Conservation (phyloP, 2,329 filamentous ascomycete species). For the Cytospora paraplurivora region DNA sequence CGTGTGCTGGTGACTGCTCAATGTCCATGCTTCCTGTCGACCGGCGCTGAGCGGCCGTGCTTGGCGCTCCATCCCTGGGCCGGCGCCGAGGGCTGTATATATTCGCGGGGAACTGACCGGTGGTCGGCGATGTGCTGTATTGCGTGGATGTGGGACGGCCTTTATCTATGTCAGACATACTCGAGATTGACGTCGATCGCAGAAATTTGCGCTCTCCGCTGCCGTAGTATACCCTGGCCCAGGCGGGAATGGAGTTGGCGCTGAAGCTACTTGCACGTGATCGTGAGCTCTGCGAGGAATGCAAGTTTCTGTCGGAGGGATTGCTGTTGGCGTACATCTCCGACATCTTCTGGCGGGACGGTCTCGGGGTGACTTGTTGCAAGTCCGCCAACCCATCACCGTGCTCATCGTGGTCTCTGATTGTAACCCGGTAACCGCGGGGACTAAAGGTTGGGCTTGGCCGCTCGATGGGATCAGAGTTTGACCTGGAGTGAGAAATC, state of each 20-base stretch:
- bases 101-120: constrained; percentile 49
- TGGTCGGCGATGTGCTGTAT: constrained; percentile 51
- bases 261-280: constrained; percentile 49
- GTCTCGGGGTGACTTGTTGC: constrained; percentile 52
- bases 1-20: constrained; percentile 39
- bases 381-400: constrained; percentile 66
- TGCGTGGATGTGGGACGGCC: constrained; percentile 47
- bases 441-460: constrained; percentile 48
- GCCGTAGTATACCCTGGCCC: constrained; percentile 71
- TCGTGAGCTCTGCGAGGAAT: constrained; percentile 50
- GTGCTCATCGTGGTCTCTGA: constrained; percentile 64
- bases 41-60: constrained; percentile 32
- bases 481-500: constrained; percentile 41
- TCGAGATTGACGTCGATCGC: constrained; percentile 48
- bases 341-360: constrained; percentile 57
- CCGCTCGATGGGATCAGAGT: constrained; percentile 52
- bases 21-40: constrained; percentile 49
- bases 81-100: constrained; percentile 51
- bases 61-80: constrained; percentile 41
- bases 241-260: constrained; percentile 51
- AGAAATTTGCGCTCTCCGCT: constrained; percentile 62
- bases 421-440: constrained; percentile 39
- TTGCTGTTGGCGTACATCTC: constrained; percentile 49
- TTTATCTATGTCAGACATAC: constrained; percentile 50
- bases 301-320: constrained; percentile 53